Evolutionary conservation across 345 rosid genomes (phyloP).

Genomic region (Jatropha curcas): DNA sequence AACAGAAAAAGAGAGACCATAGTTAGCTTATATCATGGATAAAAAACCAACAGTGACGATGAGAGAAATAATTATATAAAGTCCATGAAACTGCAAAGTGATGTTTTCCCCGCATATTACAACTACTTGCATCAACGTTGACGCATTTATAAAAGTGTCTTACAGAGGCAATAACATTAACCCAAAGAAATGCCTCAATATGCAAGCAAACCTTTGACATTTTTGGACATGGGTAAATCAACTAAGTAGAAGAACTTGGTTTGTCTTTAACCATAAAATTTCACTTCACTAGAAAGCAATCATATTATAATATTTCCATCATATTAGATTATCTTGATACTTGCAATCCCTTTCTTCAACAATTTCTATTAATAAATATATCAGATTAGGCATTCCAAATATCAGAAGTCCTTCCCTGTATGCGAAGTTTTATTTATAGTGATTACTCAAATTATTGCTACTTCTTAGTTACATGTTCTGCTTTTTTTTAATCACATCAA

Average conservation of each 20-base stretch:
- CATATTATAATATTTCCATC: background rate
- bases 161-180: too few relatives aligned
- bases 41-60: background rate
- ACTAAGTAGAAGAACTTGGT: too few relatives aligned
- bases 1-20: background rate
- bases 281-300: background rate
- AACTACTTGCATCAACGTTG: background rate
- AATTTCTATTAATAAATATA: background rate
- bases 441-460: background rate
- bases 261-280: background rate
- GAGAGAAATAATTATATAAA: too few relatives aligned
- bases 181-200: too few relatives aligned
- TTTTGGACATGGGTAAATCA: too few relatives aligned
- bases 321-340: too few relatives aligned
- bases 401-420: background rate
- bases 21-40: constrained; percentile 3
- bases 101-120: background rate
- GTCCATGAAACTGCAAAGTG: background rate
- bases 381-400: background rate
- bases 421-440: background rate
- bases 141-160: background rate
- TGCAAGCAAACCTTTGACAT: too few relatives aligned
- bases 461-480: background rate
- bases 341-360: background rate
- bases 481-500: background rate